These are phyloP conservation scores for Taphrina betulina DNA, from an alignment of 1,139 yeast genomes.

Conservation along the genomic window DNA sequence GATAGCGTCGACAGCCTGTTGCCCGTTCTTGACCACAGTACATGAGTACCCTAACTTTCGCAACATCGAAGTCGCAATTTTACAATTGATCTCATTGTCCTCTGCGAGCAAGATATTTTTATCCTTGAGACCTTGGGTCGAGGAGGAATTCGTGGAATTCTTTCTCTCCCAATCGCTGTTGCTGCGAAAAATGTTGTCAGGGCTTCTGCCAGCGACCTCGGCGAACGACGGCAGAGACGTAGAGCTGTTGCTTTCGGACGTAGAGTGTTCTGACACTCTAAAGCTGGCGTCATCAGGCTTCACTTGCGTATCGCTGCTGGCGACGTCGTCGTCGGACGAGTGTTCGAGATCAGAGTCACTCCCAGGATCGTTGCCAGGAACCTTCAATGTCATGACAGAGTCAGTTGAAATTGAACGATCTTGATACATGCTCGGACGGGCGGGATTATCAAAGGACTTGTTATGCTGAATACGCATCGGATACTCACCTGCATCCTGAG, in stretches of 20 bases:
- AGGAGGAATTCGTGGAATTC: slow-evolving; percentile 1
- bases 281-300: not conserved
- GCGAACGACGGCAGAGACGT: not conserved
- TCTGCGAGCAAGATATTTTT: slow-evolving; percentile 50
- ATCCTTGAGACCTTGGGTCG: slow-evolving; percentile 24
- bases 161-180: not conserved
- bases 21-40: slow-evolving; percentile 28
- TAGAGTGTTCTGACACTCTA: not conserved
- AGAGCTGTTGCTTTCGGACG: not conserved
- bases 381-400: slow-evolving; percentile 2
- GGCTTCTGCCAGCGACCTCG: not conserved
- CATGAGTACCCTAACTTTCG: slow-evolving; percentile 52
- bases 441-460: slow-evolving; percentile 19
- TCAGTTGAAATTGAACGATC: slow-evolving; percentile 6
- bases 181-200: not conserved
- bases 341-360: not conserved
- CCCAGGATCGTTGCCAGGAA: not conserved
- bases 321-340: not conserved
- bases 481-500: slow-evolving; percentile 1
- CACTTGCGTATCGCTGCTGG: not conserved
- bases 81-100: slow-evolving; percentile 54
- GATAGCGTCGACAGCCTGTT: slow-evolving; percentile 38
- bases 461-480: slow-evolving; percentile 11
- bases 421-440: not conserved
- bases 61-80: slow-evolving; percentile 55